These are phyloP conservation scores for Talaromyces liani DNA, from an alignment of 495 filamentous ascomycete genomes.

Conservation along the genomic window DNA sequence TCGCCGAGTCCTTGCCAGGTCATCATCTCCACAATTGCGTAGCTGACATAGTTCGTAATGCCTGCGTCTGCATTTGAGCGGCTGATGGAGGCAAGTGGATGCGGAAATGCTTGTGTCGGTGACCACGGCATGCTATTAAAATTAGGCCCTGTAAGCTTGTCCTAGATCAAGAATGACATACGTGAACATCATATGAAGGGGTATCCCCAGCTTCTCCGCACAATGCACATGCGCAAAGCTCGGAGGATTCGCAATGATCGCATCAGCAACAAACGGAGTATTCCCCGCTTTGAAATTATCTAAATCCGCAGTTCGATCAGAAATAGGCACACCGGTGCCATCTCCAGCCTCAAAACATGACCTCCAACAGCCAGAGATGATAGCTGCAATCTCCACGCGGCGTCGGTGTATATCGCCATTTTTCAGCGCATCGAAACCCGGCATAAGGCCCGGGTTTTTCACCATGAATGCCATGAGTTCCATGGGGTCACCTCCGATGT, in stretches of 20 bases:
- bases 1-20: conserved; percentile 76
- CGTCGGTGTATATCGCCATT: conserved; percentile 60
- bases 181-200: conserved; percentile 80
- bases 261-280: conserved; percentile 70
- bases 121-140: conserved; percentile 52
- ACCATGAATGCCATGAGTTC: conserved; percentile 86
- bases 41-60: conserved; percentile 65
- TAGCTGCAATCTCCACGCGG: conserved; percentile 59
- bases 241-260: conserved; percentile 79
- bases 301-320: conserved; percentile 26
- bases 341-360: conserved; percentile 62
- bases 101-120: conserved; percentile 43
- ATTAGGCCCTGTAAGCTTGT: too few species aligned
- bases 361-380: conserved; percentile 73
- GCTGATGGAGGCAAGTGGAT: conserved; percentile 48
- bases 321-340: conserved; percentile 44
- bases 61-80: conserved; percentile 44
- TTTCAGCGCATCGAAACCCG: conserved; percentile 56
- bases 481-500: conserved; percentile 69
- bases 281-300: conserved; percentile 26
- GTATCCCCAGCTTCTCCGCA: conserved; percentile 72
- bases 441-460: conserved; percentile 75
- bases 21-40: conserved; percentile 71
- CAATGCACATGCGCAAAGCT: conserved; percentile 77
- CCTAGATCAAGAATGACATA: conserved; percentile 24